phyloP scores from a whole-genome alignment of 192 early-diverging fungal genomes.

The Coemansia reversa region DNA sequence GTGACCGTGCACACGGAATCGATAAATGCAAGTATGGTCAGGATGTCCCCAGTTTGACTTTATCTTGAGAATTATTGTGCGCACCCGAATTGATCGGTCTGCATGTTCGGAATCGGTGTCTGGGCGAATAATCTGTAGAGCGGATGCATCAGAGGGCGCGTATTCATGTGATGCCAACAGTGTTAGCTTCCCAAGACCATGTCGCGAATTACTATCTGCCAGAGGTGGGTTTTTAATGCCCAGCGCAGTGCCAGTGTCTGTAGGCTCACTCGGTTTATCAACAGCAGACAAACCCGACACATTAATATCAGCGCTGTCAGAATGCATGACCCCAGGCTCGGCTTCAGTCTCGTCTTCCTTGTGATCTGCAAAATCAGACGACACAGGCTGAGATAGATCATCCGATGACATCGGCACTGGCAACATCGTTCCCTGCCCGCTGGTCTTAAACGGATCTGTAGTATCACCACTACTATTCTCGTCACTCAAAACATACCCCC shows the following conservation, averaged over 20 bases:
- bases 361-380: no score
- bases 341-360: no score
- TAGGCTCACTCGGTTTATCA: neutral
- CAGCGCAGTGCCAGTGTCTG: neutral
- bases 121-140: slow-evolving; percentile 54
- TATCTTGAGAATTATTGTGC: slow-evolving; percentile 59
- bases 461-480: neutral
- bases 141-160: slow-evolving; percentile 38
- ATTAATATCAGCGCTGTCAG: no score
- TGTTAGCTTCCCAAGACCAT: slow-evolving; percentile 26
- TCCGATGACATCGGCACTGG: no score
- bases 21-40: slow-evolving; percentile 72
- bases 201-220: slow-evolving; percentile 14
- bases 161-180: slow-evolving; percentile 50
- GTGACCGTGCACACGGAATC: slow-evolving; percentile 68
- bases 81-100: slow-evolving; percentile 47
- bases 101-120: slow-evolving; percentile 6
- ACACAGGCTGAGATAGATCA: no score
- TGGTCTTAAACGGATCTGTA: neutral
- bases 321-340: no score
- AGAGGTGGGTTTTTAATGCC: slow-evolving; percentile 31
- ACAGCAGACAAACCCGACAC: no score
- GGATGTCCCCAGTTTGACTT: slow-evolving; percentile 72
- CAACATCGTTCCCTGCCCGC: neutral
- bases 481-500: slow-evolving; percentile 52